Evolutionary conservation across 805 yeast genomes (phyloP).

Genomic region (Clavispora phyllophila): DNA sequence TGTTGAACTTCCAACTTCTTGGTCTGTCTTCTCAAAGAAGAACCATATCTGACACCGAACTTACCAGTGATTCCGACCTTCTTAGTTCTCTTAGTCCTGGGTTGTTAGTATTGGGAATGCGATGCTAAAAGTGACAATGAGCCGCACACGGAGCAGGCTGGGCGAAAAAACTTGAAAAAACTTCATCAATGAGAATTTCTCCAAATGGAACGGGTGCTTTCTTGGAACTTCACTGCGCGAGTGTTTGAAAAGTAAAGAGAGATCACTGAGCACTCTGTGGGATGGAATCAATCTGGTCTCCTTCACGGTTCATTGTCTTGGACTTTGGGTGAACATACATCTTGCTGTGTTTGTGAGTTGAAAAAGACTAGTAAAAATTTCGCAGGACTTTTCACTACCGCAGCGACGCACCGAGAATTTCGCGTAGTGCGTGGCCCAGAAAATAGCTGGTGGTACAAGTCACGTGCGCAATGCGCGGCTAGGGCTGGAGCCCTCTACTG

Average conservation of each 20-base stretch:
- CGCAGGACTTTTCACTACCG: conserved; percentile 8
- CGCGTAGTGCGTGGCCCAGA: conserved; percentile 11
- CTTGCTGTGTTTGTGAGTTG: conserved; percentile 17
- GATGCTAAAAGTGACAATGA: too few species aligned
- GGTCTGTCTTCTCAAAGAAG: conserved; percentile 99
- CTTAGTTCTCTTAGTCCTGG: conserved; percentile 99
- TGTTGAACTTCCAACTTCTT: conserved; percentile 98
- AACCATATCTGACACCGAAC: conserved; percentile 99
- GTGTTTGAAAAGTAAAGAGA: too few species aligned
- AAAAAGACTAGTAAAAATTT: conserved; percentile 6
- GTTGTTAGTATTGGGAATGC: conserved; percentile 12
- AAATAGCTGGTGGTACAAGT: background rate
- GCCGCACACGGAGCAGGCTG: too few species aligned
- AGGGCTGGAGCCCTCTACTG: conserved; percentile 13
- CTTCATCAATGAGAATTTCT: background rate
- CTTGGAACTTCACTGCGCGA: too few species aligned
- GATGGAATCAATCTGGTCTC: too few species aligned
- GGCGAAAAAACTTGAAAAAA: too few species aligned
- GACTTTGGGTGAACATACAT: conserved; percentile 12
- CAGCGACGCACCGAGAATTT: conserved; percentile 6
- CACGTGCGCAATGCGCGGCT: conserved; percentile 8
- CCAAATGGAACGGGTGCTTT: too few species aligned
- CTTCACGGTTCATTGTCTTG: background rate
- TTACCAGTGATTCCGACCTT: conserved; percentile 99
- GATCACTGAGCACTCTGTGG: too few species aligned